phyloP scores from a whole-genome alignment of 169 alveolate species.

The Eimeria necatrix region DNA sequence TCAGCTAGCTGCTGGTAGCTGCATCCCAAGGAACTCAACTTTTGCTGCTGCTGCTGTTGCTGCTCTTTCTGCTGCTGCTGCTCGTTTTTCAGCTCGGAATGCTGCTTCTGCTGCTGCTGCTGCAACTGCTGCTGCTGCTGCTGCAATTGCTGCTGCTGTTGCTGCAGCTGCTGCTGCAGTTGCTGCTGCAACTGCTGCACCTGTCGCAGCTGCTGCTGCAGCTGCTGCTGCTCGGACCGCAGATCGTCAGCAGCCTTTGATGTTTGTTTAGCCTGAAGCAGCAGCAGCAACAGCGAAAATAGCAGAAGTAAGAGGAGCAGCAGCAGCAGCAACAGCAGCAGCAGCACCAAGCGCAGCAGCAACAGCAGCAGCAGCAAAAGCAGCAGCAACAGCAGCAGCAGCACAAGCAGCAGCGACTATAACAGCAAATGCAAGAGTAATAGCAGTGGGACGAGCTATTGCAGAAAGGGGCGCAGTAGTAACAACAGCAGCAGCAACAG shows the following conservation, averaged over 20 bases:
- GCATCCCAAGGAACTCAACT: too few species aligned
- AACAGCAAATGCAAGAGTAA: neutral
- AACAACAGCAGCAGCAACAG: constrained; percentile 37
- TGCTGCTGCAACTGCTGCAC: neutral
- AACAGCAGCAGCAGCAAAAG: neutral
- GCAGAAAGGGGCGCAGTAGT: constrained; percentile 1
- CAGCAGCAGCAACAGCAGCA: neutral
- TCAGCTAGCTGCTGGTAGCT: too few species aligned
- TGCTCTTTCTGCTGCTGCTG: too few species aligned
- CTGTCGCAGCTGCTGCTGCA: constrained; percentile 9
- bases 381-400: neutral
- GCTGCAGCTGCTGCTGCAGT: neutral
- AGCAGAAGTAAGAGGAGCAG: neutral
- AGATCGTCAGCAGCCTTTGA: neutral
- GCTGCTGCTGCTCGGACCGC: neutral
- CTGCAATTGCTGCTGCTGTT: neutral
- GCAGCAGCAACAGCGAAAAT: neutral
- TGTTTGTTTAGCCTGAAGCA: neutral
- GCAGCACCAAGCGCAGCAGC: neutral
- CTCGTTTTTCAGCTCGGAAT: too few species aligned
- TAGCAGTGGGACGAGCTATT: neutral
- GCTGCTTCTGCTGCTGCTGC: neutral
- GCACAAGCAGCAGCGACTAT: neutral
- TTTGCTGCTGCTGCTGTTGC: too few species aligned
- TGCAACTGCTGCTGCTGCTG: constrained; percentile 23